These are phyloP conservation scores for Psophocarpus tetragonolobus DNA, from an alignment of 306 rosid species.

Conservation along the genomic window DNA sequence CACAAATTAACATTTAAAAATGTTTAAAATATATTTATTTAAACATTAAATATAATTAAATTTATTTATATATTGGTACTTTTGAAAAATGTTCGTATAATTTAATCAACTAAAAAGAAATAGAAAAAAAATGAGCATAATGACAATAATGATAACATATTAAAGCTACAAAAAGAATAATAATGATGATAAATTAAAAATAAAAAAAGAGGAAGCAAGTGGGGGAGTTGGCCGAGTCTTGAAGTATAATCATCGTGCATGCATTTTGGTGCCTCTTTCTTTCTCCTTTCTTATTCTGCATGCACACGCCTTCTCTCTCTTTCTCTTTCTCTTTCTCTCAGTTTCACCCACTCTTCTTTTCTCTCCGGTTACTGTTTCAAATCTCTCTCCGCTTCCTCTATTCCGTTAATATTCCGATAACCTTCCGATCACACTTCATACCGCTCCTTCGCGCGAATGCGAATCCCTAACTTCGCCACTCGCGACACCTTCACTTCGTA, in stretches of 20 bases:
- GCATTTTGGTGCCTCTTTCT: constrained; percentile 69
- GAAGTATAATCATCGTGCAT: constrained; percentile 99
- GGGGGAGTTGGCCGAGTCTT: constrained; percentile 89
- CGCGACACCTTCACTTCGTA: constrained; percentile 3
- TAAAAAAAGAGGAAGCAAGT: constrained; percentile 16
- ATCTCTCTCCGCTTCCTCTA: constrained; percentile 6
- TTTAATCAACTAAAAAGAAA: not conserved
- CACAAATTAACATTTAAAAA: too few relatives aligned
- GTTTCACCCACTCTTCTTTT: not conserved
- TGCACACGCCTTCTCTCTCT: constrained; percentile 81
- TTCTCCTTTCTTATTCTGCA: constrained; percentile 60
- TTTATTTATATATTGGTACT: not conserved
- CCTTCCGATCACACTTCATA: constrained; percentile 14
- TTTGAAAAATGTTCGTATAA: not conserved
- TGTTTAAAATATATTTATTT: too few relatives aligned
- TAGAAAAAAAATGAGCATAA: not conserved
- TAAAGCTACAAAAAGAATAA: not conserved
- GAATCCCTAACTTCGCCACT: not conserved
- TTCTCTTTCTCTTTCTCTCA: constrained; percentile 27
- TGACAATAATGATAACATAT: not conserved
- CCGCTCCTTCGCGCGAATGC: constrained; percentile 15
- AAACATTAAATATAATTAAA: too few relatives aligned
- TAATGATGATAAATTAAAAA: constrained; percentile 11
- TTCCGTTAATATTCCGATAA: not conserved
- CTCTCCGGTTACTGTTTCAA: constrained; percentile 41